Evolutionary conservation across 805 yeast species (phyloP).

Genomic region (Starmerella lactis-condensi): DNA sequence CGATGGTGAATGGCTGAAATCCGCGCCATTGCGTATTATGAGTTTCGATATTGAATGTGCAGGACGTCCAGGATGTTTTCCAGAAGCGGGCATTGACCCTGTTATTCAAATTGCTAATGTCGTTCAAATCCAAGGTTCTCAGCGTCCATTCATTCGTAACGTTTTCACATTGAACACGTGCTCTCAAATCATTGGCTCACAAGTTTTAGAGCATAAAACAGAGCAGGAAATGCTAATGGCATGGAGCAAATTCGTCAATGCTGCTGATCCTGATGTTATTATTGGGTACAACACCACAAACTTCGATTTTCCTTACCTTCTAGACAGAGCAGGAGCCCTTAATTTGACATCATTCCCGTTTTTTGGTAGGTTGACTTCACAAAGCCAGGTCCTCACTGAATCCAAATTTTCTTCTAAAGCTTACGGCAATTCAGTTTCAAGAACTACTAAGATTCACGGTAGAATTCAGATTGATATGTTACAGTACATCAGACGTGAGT

Average conservation of each 20-base stretch:
- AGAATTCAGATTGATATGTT: conserved; percentile 84
- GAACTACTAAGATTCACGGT: conserved; percentile 83
- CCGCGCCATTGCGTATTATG: conserved; percentile 82
- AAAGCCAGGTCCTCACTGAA: conserved; percentile 63
- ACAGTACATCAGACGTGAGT: conserved; percentile 86
- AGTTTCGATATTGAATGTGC: conserved; percentile 98
- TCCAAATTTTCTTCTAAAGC: conserved; percentile 83
- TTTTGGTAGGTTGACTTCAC: conserved; percentile 56
- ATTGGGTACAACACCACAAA: conserved; percentile 92
- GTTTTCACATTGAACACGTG: conserved; percentile 88
- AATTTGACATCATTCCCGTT: conserved; percentile 53
- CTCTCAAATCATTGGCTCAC: conserved; percentile 83
- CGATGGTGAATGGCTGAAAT: conserved; percentile 82
- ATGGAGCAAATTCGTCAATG: conserved; percentile 74
- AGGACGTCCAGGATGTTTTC: conserved; percentile 90
- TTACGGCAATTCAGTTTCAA: conserved; percentile 87
- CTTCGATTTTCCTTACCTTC: conserved; percentile 82
- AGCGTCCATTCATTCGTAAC: conserved; percentile 79
- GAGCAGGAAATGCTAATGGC: conserved; percentile 68
- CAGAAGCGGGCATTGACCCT: conserved; percentile 83
- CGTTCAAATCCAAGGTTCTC: conserved; percentile 63
- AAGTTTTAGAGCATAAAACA: conserved; percentile 52
- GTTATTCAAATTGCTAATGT: conserved; percentile 96
- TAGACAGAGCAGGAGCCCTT: conserved; percentile 70
- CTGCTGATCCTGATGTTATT: conserved; percentile 85